Percentiles rank a stretch among this genome's conserved stretches.
These are phyloP conservation scores for Pichia cactophila DNA, from an alignment of 1,139 yeast species.

Conservation along the genomic window DNA sequence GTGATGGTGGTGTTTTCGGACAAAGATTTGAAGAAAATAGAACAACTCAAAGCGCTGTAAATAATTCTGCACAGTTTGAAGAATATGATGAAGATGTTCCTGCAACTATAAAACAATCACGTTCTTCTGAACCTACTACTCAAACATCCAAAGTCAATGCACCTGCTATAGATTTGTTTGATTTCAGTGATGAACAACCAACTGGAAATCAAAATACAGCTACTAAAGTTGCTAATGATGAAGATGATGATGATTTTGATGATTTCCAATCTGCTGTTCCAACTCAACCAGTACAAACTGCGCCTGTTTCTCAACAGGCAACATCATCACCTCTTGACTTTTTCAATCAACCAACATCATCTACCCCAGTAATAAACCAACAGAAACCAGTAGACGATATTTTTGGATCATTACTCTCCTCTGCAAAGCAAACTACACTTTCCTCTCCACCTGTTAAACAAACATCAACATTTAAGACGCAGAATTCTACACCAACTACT, in stretches of 20 bases:
- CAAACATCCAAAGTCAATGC: slow-evolving; percentile 39
- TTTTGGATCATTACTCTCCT: slow-evolving; percentile 26
- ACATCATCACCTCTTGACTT: slow-evolving; percentile 4
- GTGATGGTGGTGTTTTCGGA: slow-evolving; percentile 77
- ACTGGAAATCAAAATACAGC: neutral
- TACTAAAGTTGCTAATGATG: slow-evolving; percentile 8
- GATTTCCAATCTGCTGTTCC: slow-evolving; percentile 64
- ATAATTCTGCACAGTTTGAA: slow-evolving; percentile 44
- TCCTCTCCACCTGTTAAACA: neutral
- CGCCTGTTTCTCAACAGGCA: slow-evolving; percentile 3
- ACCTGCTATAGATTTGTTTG: slow-evolving; percentile 46
- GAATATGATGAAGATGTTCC: slow-evolving; percentile 55
- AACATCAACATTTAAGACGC: slow-evolving; percentile 4
- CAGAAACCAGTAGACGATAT: slow-evolving; percentile 29
- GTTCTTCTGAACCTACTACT: slow-evolving; percentile 35
- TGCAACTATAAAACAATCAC: neutral
- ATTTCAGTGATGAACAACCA: slow-evolving; percentile 17
- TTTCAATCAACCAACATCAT: slow-evolving; percentile 8
- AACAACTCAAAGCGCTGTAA: slow-evolving; percentile 22
- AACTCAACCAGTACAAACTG: slow-evolving; percentile 1
- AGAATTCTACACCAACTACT: slow-evolving; percentile 1
- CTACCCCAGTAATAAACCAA: slow-evolving; percentile 31
- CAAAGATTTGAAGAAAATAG: slow-evolving; percentile 50
- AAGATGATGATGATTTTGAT: slow-evolving; percentile 61
- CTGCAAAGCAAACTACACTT: slow-evolving; percentile 10